Percentiles rank a stretch among this genome's conserved stretches.
These are phyloP conservation scores for Leccinum uliginosum DNA, from an alignment of 768 basidiomycete species.

Conservation along the genomic window DNA sequence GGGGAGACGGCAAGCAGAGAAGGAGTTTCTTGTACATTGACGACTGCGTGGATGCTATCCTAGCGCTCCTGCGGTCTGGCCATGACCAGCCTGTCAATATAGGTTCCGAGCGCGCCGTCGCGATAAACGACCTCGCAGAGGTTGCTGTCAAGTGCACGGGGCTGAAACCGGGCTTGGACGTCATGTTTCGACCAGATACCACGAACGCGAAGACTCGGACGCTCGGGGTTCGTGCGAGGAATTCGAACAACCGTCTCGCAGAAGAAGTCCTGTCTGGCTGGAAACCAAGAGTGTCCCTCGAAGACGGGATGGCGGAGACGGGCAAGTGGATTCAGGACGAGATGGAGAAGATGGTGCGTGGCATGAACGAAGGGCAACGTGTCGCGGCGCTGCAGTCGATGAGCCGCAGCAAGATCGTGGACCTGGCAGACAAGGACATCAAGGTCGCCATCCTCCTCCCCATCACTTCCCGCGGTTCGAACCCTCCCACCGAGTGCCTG, in stretches of 20 bases:
- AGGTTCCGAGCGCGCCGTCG: constrained; percentile 43
- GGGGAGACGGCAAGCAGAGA: constrained; percentile 51
- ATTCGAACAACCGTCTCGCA: constrained; percentile 45
- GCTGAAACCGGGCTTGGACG: constrained; percentile 19
- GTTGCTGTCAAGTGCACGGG: constrained; percentile 36
- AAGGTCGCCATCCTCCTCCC: constrained; percentile 54
- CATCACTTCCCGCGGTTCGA: constrained; percentile 47
- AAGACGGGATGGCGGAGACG: constrained; percentile 46
- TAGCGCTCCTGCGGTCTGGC: constrained; percentile 40
- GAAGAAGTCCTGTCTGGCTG: constrained; percentile 33
- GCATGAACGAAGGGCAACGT: constrained; percentile 7
- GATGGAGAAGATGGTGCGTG: constrained; percentile 24
- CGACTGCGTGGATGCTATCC: constrained; percentile 49
- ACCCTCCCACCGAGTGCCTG: constrained; percentile 36
- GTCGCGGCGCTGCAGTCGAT: constrained; percentile 19
- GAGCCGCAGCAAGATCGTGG: constrained; percentile 35
- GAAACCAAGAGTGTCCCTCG: constrained; percentile 38
- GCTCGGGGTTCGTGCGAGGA: constrained; percentile 47
- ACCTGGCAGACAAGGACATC: constrained; percentile 31
- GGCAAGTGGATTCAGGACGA: constrained; percentile 44
- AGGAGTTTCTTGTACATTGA: constrained; percentile 55
- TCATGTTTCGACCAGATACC: constrained; percentile 27
- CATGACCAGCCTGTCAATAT: constrained; percentile 42
- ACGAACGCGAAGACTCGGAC: constrained; percentile 30
- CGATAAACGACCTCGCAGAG: constrained; percentile 40